Evolutionary conservation across 2,329 filamentous ascomycete genomes (phyloP).

Genomic region (Akanthomyces muscarius): DNA sequence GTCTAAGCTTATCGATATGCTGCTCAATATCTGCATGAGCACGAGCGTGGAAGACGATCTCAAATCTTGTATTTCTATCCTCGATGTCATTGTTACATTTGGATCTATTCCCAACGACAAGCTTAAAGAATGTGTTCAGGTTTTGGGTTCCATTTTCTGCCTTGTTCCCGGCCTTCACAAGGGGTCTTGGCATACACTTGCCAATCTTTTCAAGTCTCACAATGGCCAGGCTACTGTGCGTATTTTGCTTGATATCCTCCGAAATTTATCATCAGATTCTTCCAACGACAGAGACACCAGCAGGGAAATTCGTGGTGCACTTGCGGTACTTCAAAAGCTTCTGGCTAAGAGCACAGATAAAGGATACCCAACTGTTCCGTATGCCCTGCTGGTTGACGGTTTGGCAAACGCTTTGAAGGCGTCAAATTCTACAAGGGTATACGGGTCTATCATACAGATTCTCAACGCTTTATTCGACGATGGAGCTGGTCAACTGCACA

Average conservation of each 20-base stretch:
- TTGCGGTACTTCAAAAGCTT: conserved; percentile 60
- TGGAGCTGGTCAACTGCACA: conserved; percentile 49
- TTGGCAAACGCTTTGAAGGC: conserved; percentile 47
- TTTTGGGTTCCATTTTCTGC: conserved; percentile 68
- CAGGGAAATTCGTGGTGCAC: conserved; percentile 57
- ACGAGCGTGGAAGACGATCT: conserved; percentile 64
- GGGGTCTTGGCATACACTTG: conserved; percentile 65
- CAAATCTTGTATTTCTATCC: conserved; percentile 60
- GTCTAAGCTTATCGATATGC: conserved; percentile 55
- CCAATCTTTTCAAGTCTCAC: conserved; percentile 69
- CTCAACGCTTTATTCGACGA: conserved; percentile 55
- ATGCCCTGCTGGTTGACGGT: conserved; percentile 55
- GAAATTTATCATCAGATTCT: conserved; percentile 43
- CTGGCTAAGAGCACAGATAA: conserved; percentile 56
- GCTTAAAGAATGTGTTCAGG: conserved; percentile 62
- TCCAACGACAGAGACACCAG: conserved; percentile 47
- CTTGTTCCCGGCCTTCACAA: conserved; percentile 58
- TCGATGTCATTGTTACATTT: conserved; percentile 69
- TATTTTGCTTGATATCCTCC: conserved; percentile 60
- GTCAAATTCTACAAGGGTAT: conserved; percentile 42
- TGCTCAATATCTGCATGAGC: conserved; percentile 64
- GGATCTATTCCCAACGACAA: conserved; percentile 62
- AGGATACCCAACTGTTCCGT: conserved; percentile 57
- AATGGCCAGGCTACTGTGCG: conserved; percentile 66
- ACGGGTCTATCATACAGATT: conserved; percentile 45